These are phyloP conservation scores for Saccharomyces uvarum DNA, from an alignment of 1,139 yeast species.

Conservation along the genomic window DNA sequence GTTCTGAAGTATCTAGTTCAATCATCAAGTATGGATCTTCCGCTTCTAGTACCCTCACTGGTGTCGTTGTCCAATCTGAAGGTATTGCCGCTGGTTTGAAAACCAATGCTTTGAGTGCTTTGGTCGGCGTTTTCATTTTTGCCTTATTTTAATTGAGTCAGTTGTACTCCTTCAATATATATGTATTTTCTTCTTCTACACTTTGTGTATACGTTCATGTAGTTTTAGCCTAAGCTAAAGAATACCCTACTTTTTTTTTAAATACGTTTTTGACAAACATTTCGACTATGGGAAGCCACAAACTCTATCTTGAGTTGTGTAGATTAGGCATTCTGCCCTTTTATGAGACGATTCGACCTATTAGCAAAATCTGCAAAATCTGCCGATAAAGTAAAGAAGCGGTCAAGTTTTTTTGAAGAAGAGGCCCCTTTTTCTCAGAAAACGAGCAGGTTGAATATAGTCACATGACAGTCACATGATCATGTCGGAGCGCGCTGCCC, in stretches of 20 bases:
- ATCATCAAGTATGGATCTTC: neutral
- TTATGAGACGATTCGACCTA: neutral
- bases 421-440: neutral
- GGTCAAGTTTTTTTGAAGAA: too few species aligned
- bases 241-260: neutral
- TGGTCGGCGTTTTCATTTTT: slow-evolving; percentile 2
- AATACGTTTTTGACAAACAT: neutral
- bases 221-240: neutral
- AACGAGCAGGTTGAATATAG: neutral
- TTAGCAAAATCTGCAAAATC: neutral
- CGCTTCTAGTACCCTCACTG: neutral
- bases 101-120: slow-evolving; percentile 1
- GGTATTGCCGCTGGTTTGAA: slow-evolving; percentile 1
- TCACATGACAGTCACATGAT: too few species aligned
- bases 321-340: neutral
- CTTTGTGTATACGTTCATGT: neutral
- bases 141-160: neutral
- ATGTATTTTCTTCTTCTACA: neutral
- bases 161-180: neutral
- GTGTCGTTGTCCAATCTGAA: slow-evolving; percentile 1
- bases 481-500: too few species aligned
- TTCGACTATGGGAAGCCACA: neutral
- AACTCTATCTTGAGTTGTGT: too few species aligned
- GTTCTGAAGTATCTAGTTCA: neutral
- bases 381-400: too few species aligned